Evolutionary conservation across 164 flowering plant species (phyloP).

Genomic region (Pachysandra terminalis): DNA sequence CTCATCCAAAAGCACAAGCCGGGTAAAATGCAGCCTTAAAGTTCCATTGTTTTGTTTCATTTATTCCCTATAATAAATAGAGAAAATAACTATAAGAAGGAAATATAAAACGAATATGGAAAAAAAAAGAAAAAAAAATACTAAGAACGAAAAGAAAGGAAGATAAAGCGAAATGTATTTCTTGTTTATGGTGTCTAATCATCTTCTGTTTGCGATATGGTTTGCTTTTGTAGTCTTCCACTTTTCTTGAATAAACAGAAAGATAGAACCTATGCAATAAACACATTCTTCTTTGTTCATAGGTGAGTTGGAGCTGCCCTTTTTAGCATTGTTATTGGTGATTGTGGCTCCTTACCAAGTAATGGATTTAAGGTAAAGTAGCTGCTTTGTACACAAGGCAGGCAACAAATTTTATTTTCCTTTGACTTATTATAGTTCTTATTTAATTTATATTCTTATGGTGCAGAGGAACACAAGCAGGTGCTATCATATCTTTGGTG

Average conservation of each 20-base stretch:
- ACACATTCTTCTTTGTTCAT: conserved; percentile 10
- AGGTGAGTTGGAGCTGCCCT: conserved; percentile 87
- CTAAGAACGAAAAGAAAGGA: neutral
- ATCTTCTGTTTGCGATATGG: neutral
- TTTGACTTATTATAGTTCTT: neutral
- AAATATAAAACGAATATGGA: too few species aligned
- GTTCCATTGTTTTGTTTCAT: too few species aligned
- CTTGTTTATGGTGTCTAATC: neutral
- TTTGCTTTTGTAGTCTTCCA: neutral
- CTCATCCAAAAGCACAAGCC: too few species aligned
- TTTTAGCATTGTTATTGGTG: conserved; percentile 56
- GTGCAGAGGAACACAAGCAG: conserved; percentile 70
- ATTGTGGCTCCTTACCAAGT: conserved; percentile 68
- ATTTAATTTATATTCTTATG: conserved; percentile 5
- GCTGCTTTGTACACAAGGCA: neutral
- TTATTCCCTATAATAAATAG: too few species aligned
- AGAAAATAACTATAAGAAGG: too few species aligned
- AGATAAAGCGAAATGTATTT: neutral
- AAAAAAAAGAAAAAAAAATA: too few species aligned
- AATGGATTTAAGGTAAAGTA: conserved; percentile 46
- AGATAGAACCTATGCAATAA: neutral
- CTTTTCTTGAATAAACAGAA: conserved; percentile 1
- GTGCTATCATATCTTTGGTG: conserved; percentile 50
- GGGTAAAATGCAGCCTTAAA: too few species aligned
- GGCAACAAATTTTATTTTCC: neutral